Conservation (phyloP, 2,329 filamentous ascomycete species). For the Alternaria tenuissima region DNA sequence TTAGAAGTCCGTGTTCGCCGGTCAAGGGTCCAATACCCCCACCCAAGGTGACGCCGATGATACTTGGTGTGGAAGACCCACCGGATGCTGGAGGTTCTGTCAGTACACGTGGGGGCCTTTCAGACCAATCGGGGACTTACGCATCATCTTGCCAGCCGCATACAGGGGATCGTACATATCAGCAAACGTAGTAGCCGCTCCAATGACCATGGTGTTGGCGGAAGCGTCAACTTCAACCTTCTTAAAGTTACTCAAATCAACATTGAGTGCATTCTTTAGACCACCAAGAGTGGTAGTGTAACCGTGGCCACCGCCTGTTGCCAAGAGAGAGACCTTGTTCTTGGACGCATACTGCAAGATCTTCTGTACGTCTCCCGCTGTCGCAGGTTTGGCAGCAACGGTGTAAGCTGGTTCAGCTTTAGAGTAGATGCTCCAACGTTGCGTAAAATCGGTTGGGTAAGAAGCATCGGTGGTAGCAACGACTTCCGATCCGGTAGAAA, state of each 20-base stretch:
- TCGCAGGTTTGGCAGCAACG: constrained; percentile 3
- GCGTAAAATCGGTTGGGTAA: not conserved
- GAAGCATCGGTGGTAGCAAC: not conserved
- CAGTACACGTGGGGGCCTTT: not conserved
- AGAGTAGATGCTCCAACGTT: constrained; percentile 6
- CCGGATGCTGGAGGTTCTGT: not conserved
- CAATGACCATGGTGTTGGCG: constrained; percentile 3
- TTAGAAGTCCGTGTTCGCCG: constrained; percentile 49
- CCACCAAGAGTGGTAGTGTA: not conserved
- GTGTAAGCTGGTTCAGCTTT: constrained; percentile 2
- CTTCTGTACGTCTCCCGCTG: not conserved
- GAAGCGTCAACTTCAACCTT: not conserved
- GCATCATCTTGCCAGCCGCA: constrained; percentile 3
- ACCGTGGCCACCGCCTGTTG: constrained; percentile 1
- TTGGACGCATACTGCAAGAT: constrained; percentile 1
- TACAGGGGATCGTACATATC: constrained; percentile 6
- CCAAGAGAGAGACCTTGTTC: constrained; percentile 5
- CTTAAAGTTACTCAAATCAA: constrained; percentile 1
- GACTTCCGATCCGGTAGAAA: not conserved
- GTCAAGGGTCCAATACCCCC: constrained; percentile 64
- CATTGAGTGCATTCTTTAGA: not conserved
- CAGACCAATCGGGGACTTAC: not conserved
- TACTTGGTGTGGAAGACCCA: constrained; percentile 46
- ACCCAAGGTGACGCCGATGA: constrained; percentile 64
- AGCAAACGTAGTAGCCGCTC: not conserved